phyloP scores from a whole-genome alignment of 2,329 filamentous ascomycete genomes.

The Monosporascus ibericus region DNA sequence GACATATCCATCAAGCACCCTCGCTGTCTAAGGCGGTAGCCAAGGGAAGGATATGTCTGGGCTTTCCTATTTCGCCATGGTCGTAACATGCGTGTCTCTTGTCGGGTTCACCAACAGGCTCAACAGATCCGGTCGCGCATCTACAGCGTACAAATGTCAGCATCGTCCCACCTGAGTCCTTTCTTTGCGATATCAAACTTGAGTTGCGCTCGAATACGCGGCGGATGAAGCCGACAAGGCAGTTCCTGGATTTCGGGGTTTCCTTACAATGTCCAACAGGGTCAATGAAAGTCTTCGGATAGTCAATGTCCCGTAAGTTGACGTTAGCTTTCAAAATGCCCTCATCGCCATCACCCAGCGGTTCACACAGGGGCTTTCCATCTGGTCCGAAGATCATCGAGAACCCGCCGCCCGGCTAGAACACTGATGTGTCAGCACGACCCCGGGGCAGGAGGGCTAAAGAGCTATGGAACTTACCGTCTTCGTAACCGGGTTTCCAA shows the following conservation, averaged over 20 bases:
- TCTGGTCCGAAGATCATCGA: conserved; percentile 47
- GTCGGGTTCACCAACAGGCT: conserved; percentile 32
- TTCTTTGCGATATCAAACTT: neutral
- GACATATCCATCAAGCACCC: neutral
- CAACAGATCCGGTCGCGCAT: conserved; percentile 34
- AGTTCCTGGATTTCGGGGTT: neutral
- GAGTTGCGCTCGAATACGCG: conserved; percentile 3
- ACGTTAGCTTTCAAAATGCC: conserved; percentile 45
- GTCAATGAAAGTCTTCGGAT: conserved; percentile 33
- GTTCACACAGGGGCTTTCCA: conserved; percentile 37
- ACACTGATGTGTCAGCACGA: conserved; percentile 9
- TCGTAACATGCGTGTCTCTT: conserved; percentile 17
- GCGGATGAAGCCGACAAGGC: neutral
- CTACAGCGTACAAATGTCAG: neutral
- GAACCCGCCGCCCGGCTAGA: conserved; percentile 36
- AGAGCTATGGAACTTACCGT: conserved; percentile 16
- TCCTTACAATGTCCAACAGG: conserved; percentile 24
- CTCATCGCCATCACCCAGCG: conserved; percentile 34
- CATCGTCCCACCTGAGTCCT: neutral
- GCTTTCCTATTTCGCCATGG: conserved; percentile 3
- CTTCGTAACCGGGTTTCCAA: conserved; percentile 30
- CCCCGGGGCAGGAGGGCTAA: neutral
- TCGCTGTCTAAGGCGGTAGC: neutral
- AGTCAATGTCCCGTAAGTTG: conserved; percentile 37
- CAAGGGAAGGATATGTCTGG: neutral